Percentiles rank a stretch among this genome's conserved stretches.
Conservation (phyloP, 1,284 basidiomycete genomes). For the Pascua guehoae region DNA sequence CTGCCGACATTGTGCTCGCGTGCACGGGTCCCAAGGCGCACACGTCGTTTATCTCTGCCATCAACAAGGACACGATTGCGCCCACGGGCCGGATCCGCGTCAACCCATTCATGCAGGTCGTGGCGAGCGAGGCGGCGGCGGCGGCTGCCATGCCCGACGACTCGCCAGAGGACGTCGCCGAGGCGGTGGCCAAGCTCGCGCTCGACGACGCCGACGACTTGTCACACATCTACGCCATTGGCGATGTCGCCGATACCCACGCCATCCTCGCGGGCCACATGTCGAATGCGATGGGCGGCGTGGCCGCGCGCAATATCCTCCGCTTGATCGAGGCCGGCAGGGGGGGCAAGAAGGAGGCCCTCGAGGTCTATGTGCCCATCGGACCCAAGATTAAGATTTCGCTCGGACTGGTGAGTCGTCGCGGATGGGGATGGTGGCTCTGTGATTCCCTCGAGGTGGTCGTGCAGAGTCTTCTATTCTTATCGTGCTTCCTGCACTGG, state of each 20-base stretch:
- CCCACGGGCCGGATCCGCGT: constrained; percentile 56
- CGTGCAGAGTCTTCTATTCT: too few relatives aligned
- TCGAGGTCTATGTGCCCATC: constrained; percentile 59
- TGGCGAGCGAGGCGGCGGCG: too few relatives aligned
- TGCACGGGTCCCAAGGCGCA: constrained; percentile 75
- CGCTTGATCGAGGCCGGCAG: constrained; percentile 33
- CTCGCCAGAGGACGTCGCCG: background rate
- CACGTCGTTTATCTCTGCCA: constrained; percentile 56
- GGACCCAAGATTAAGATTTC: constrained; percentile 63
- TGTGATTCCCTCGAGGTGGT: too few relatives aligned
- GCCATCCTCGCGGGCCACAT: constrained; percentile 63
- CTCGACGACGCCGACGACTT: background rate
- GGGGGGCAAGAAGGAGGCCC: constrained; percentile 18
- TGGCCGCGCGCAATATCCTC: constrained; percentile 47
- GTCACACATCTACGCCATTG: constrained; percentile 48
- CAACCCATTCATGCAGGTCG: constrained; percentile 58
- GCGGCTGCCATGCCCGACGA: background rate
- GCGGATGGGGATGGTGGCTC: too few relatives aligned
- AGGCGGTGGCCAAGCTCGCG: background rate
- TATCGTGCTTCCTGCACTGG: background rate
- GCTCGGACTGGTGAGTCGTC: constrained; percentile 54
- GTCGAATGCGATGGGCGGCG: constrained; percentile 58
- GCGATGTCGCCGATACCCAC: constrained; percentile 49
- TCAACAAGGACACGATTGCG: constrained; percentile 46
- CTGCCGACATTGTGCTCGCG: constrained; percentile 64